phyloP scores from a whole-genome alignment of 1,139 yeast genomes.

The Kodamaea plutei region DNA sequence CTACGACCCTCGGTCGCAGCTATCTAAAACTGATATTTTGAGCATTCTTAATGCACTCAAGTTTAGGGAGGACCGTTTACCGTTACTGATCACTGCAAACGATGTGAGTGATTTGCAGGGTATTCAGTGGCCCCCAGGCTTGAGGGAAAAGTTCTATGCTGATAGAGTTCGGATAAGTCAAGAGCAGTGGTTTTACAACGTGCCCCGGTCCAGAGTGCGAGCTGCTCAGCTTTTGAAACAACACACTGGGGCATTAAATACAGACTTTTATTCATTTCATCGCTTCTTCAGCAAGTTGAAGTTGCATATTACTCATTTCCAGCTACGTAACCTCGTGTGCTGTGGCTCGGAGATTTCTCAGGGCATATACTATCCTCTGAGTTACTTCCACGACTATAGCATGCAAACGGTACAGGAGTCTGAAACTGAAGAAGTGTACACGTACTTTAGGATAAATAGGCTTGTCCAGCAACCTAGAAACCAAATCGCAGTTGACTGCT shows the following conservation, averaged over 20 bases:
- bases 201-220: constrained; percentile 30
- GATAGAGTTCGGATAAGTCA: constrained; percentile 36
- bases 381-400: constrained; percentile 32
- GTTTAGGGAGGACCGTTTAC: constrained; percentile 31
- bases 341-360: constrained; percentile 33
- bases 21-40: constrained; percentile 36
- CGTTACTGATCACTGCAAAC: constrained; percentile 19
- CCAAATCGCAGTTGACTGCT: constrained; percentile 26
- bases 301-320: constrained; percentile 54
- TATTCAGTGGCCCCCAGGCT: constrained; percentile 32
- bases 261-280: constrained; percentile 37
- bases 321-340: constrained; percentile 49
- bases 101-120: constrained; percentile 31
- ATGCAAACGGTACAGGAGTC: constrained; percentile 17
- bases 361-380: constrained; percentile 42
- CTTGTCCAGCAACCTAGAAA: constrained; percentile 23
- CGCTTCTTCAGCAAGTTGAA: constrained; percentile 42
- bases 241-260: constrained; percentile 12
- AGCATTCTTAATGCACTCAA: constrained; percentile 34
- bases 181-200: constrained; percentile 37
- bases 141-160: constrained; percentile 27
- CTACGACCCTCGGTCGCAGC: constrained; percentile 33
- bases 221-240: constrained; percentile 14
- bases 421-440: constrained; percentile 22
- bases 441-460: constrained; percentile 36